Evolutionary conservation across 345 rosid species (phyloP), one percentile per base, ranked within the genome.

Genomic region (Citrus reticulata): DNA sequence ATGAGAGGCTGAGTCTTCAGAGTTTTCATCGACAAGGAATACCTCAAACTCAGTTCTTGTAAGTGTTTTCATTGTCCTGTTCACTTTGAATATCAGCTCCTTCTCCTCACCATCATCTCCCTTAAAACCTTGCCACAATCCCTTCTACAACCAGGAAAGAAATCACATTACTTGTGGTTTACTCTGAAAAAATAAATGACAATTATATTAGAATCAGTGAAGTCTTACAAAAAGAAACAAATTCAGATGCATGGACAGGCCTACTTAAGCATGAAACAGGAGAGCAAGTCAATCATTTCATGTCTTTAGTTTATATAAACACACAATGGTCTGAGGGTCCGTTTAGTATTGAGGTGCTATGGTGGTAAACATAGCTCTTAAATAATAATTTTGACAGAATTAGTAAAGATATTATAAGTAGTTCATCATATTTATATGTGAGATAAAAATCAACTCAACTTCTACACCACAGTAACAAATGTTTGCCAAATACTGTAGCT

Each of bases 121-220:
- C 77, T 86, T 86, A 64, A 88, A 93, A 5, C 87, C 88, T 78
- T 90, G 83, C 98, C 98, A 94, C 4, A 63, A 73, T 61, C 93
- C 93, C 27, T 79, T 83, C 99, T 93, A 83, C 72, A 90, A 62
- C 69, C 78, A 69, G n/a, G 57, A 63, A 37, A 75, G 59, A 84
- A 10, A 81, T 73, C 51, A 68, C 40, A 49, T 73, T 25, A 14
- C 71, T 42, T 46, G 59, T 25, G 6, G 10, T 63, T 61, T 39
- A 40, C 60, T 49, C 42, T 40, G n/a, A 6, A 30, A 30, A 74
- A 42, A 27, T 32, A 57, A 62, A 46, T 27, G 16, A 70, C 2
- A 49, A 16, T 7, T 9, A 49, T 51, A 51, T 49, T 70, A 49
- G 39, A 51, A 17, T 16, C 59, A 0, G 72, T 22, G n/a, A 40